These are phyloP conservation scores for Zygoascus ofunaensis DNA, from an alignment of 805 yeast genomes.

Conservation along the genomic window DNA sequence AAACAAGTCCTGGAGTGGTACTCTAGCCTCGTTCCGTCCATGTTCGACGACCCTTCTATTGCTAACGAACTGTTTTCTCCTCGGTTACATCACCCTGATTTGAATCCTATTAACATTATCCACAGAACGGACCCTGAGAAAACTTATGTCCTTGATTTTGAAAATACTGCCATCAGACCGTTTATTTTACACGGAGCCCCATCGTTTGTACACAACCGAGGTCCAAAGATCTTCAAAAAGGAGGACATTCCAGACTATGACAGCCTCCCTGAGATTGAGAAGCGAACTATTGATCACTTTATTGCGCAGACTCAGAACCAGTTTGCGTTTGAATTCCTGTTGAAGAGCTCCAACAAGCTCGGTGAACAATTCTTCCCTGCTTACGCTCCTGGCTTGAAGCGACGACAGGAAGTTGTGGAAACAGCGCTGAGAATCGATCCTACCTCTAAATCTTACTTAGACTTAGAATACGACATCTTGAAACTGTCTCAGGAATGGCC, in stretches of 20 bases:
- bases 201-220: constrained; percentile 74
- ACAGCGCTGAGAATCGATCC: constrained; percentile 21
- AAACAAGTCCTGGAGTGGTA: constrained; percentile 56
- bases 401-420: constrained; percentile 29
- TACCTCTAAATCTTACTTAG: constrained; percentile 21
- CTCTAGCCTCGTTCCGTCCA: constrained; percentile 41
- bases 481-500: constrained; percentile 25
- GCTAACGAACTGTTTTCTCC: constrained; percentile 49
- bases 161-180: constrained; percentile 72
- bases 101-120: constrained; percentile 84
- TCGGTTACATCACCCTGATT: constrained; percentile 68
- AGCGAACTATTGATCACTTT: constrained; percentile 78
- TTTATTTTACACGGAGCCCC: constrained; percentile 73
- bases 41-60: constrained; percentile 1
- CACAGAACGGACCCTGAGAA: constrained; percentile 32
- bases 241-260: constrained; percentile 68
- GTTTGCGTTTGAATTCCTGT: constrained; percentile 71
- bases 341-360: constrained; percentile 48
- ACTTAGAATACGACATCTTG: constrained; percentile 25
- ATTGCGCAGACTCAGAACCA: constrained; percentile 86
- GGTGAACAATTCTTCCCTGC: constrained; percentile 49
- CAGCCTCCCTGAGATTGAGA: constrained; percentile 58
- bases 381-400: constrained; percentile 70
- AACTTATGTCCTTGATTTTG: constrained; percentile 67
- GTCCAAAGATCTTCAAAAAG: constrained; percentile 74